A percentile compares a stretch with the other conserved stretches of the same genome.
These are phyloP conservation scores for Coprinopsis marcescibilis DNA, from an alignment of 768 basidiomycete species.

Conservation along the genomic window DNA sequence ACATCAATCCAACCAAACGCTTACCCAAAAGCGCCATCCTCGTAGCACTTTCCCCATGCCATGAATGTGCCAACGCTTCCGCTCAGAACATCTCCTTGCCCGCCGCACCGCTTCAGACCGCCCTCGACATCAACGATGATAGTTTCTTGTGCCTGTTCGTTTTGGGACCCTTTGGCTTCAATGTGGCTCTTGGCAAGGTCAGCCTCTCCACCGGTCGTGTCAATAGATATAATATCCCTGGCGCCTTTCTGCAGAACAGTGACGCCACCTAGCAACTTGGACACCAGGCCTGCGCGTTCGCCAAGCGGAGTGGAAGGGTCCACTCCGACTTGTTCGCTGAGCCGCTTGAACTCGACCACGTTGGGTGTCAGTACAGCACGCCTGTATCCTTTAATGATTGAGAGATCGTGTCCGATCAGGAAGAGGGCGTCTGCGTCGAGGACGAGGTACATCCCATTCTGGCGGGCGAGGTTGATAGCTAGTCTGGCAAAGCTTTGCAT, in stretches of 20 bases:
- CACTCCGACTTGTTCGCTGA: conserved; percentile 70
- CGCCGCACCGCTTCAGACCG: conserved; percentile 89
- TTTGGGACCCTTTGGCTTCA: conserved; percentile 38
- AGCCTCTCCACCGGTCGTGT: conserved; percentile 54
- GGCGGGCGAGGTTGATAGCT: conserved; percentile 69
- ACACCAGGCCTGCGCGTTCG: conserved; percentile 65
- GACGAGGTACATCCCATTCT: conserved; percentile 79
- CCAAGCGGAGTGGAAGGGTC: conserved; percentile 44
- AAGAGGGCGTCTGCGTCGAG: conserved; percentile 92
- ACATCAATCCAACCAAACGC: conserved; percentile 17
- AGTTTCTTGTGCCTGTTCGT: conserved; percentile 51
- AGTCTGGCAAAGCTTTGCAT: conserved; percentile 82
- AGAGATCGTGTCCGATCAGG: conserved; percentile 70
- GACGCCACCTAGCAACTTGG: conserved; percentile 74
- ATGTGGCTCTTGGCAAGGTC: conserved; percentile 39
- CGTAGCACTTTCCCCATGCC: conserved; percentile 94
- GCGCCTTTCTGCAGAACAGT: conserved; percentile 88
- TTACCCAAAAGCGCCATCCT: conserved; percentile 77
- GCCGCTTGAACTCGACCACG: conserved; percentile 83
- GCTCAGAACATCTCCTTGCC: conserved; percentile 92
- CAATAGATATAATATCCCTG: conserved; percentile 75
- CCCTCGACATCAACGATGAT: conserved; percentile 67
- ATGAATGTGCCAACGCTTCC: conserved; percentile 80
- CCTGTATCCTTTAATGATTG: conserved; percentile 76
- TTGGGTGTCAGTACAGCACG: conserved; percentile 92